Base-by-base conservation (phyloP, 306 rosid species). In the Vigna mungo region DNA sequence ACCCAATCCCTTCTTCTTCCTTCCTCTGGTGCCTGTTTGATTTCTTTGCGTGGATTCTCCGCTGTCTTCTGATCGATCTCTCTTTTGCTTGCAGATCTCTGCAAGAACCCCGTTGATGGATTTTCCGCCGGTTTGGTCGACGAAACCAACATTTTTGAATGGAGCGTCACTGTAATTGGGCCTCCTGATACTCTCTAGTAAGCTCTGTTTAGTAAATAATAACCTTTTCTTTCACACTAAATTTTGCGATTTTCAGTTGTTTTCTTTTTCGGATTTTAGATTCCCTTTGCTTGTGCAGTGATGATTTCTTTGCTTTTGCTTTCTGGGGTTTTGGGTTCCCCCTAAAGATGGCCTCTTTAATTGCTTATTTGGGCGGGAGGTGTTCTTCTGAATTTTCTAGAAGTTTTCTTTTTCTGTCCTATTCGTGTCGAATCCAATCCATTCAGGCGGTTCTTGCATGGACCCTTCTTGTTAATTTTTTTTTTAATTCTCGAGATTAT, bases 171-270 rank as follows among this genome's bases (percentile, higher is more conserved):
- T 11, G 81, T 94, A 80, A 94, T 94, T 84, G 98, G 98, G 3
- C 98, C 98, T 6, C 98, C 98, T 0, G 98, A 94, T 86, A 94
- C 98, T 79, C 97, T 94, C 5, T 94, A 94, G 98, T 94, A 86
- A 68, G 96, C 78, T 5, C 67, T 25, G 39, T 44, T 58, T 37
- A 46, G 14, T 2, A 11, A 49, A 51, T n/a, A 16, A 44, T 58
- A 27, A n/a, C 4, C 39, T 43, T 43, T 17, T 9, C 5, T 16
- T 18, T 32, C 5, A 39, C 27, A 9, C 59, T 13, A 74, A 34
- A 79, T 67, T 2, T 18, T 55, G 36, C 64, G 49, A 78, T 83
- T 58, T 84, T 23, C 17, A 21, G 9, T 58, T 63, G 55, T 46
- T 51, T 9, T n/a, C n/a, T 4, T 1, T 3, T 56, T 73, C 46